Evolutionary conservation across 1,284 basidiomycete genomes (phyloP).

Genomic region (Lignosus rhinocerotis): DNA sequence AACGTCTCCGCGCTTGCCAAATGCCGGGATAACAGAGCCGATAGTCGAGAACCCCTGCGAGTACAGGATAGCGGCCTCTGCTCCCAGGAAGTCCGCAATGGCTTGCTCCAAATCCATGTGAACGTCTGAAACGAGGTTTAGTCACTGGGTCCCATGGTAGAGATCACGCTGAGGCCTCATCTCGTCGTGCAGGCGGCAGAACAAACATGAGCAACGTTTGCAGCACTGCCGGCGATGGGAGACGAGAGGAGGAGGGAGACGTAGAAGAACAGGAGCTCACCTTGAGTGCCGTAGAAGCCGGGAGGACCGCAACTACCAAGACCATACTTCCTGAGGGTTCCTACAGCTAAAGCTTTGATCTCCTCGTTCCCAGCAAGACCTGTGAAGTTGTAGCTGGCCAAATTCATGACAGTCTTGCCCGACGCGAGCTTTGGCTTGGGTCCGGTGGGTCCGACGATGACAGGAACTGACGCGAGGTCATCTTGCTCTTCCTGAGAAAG

Average conservation of each 20-base stretch:
- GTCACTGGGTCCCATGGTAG: too few relatives aligned
- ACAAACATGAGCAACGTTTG: neutral
- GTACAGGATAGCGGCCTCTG: slow-evolving; percentile 90
- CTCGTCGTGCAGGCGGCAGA: neutral
- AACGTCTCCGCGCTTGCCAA: slow-evolving; percentile 96
- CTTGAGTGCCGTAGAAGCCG: slow-evolving; percentile 96
- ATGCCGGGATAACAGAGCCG: slow-evolving; percentile 94
- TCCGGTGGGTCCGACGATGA: slow-evolving; percentile 81
- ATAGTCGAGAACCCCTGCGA: slow-evolving; percentile 93
- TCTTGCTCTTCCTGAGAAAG: slow-evolving; percentile 62
- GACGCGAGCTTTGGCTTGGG: slow-evolving; percentile 80
- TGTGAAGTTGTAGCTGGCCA: slow-evolving; percentile 93
- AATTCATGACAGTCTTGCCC: slow-evolving; percentile 84
- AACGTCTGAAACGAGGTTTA: slow-evolving; percentile 84
- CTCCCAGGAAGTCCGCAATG: slow-evolving; percentile 89
- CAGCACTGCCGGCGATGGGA: neutral
- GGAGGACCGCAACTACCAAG: slow-evolving; percentile 96
- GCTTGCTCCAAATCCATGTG: slow-evolving; percentile 89
- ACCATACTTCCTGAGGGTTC: slow-evolving; percentile 90
- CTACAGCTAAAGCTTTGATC: slow-evolving; percentile 85
- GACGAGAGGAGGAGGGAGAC: slow-evolving; percentile 47
- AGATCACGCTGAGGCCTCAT: too few relatives aligned
- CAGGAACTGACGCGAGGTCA: slow-evolving; percentile 75
- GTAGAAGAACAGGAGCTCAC: slow-evolving; percentile 47
- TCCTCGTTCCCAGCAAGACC: slow-evolving; percentile 88